A percentile compares a stretch with the other conserved stretches of the same genome.
Conservation (phyloP, 768 basidiomycete genomes). For the Chalciporus pseudorubinellus region DNA sequence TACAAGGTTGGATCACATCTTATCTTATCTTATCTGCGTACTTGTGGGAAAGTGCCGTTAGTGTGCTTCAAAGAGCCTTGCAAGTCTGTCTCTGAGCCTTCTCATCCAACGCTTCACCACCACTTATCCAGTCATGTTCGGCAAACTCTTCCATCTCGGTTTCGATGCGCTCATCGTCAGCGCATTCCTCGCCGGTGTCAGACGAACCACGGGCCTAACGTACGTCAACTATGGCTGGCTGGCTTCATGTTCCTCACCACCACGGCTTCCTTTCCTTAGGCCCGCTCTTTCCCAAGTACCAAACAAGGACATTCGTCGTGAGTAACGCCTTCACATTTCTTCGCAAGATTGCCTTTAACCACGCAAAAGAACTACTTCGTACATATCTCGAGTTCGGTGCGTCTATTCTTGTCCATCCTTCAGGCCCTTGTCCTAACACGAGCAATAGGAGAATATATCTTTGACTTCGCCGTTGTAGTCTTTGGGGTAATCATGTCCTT, state of each 20-base stretch:
- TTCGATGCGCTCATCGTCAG: constrained; percentile 78
- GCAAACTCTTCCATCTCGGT: constrained; percentile 55
- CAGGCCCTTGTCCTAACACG: background rate
- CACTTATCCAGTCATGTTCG: constrained; percentile 23
- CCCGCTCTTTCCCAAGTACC: constrained; percentile 74
- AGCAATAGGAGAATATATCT: constrained; percentile 71
- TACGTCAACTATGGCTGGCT: constrained; percentile 39
- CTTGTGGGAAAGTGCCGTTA: constrained; percentile 16
- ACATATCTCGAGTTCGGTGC: constrained; percentile 80
- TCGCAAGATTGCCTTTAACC: constrained; percentile 1
- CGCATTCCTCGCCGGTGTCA: constrained; percentile 82
- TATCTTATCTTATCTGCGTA: background rate
- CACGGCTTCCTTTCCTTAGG: constrained; percentile 34
- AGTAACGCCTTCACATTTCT: constrained; percentile 31
- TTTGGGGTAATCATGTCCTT: constrained; percentile 54
- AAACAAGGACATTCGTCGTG: constrained; percentile 87
- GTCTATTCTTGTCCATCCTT: constrained; percentile 19
- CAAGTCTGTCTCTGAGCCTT: background rate
- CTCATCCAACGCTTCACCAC: background rate
- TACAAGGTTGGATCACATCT: background rate
- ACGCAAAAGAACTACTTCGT: constrained; percentile 56
- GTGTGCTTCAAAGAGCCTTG: too few species aligned
- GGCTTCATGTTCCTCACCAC: background rate
- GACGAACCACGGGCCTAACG: constrained; percentile 84
- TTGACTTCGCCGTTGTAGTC: constrained; percentile 83